Evolutionary conservation across 257 asterid genomes (phyloP), one percentile per base, ranked within the genome.

Genomic region (Avicennia marina): DNA sequence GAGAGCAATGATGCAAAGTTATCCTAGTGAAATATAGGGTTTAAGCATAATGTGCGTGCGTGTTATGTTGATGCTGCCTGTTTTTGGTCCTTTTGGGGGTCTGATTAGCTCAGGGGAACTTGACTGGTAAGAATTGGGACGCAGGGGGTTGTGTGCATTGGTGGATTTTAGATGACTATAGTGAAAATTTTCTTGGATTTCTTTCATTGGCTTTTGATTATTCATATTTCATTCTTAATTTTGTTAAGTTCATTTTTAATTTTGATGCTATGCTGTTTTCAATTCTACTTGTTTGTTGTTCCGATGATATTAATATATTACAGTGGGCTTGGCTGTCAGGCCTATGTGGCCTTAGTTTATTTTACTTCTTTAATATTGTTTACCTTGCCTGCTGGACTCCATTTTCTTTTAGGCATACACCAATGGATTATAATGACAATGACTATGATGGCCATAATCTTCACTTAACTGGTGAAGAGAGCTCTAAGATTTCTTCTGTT

Each of bases 341-440:
- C n/a, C n/a, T n/a, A n/a, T n/a, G 39, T 66, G 25, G 63, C 52
- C 48, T 31, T 48, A 27, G n/a, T 44, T 27, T 42, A 11, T 53
- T n/a, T 44, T 13, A 33, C 46, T 16, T 16, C 60, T 27, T 36
- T 21, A 24, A 13, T 48, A 25, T 16, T 59, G 12, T 24, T 71
- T n/a, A n/a, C n/a, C 22, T 60, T 53, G 11, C 67, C 65, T 38
- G 24, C 46, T 53, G 68, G 31, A 5, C 25, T 17, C 19, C 34
- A 41, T 33, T 73, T 68, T 60, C 26, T 54, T 36, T 51, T 66
- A 93, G 99, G 85, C 68, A 72, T 72, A 75, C 57, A 78, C 90
- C 69, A 70, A 93, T 93, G 99, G 99, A 93, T 72, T 86, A 82
- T 77, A 83, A 89, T 84, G 95, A 77, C 81, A 86, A 84, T 89